Evolutionary conservation across 441 rosid species (phyloP), one percentile per base, ranked within the genome.

Genomic region (Erodium moschatum): DNA sequence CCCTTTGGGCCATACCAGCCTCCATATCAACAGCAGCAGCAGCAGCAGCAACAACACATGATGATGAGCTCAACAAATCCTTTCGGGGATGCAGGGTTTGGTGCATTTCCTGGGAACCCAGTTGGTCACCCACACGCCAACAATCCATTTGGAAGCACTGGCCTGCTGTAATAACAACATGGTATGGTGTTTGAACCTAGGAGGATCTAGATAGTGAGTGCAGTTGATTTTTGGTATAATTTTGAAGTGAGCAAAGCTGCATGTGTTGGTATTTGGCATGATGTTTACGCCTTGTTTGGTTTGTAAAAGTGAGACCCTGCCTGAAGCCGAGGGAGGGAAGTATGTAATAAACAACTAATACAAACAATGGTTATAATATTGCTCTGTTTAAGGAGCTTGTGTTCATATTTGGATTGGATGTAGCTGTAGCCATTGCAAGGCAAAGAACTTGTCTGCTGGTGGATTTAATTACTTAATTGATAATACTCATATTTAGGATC

Each of bases 91-190:
- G 72, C 74, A 3, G 91, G 85, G 16, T 87, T 87, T n/a, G 86
- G 86, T 31, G 6, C 38, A 33, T 33, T 33, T 33, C 38, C 38
- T 5, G 38, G 38, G 38, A 33, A 33, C 38, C 38, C 4, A 33
- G 74, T 64, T 6, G 21, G 40, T 33, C 80, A 84, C 69, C 86
- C 77, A 33, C 84, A 80, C 44, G 46, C 74, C 9, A 85, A 73
- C 70, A 93, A 93, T 77, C 97, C 98, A 42, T 93, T 93, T 35
- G 93, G 92, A 66, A 82, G 87, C 80, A 77, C 88, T 3, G 88
- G 95, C 19, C 85, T 93, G n/a, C 65, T 91, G 79, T 91, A 78
- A 82, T 72, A n/a, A 33, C 38, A 33, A 33, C 38, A 5, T 33
- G 38, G 5, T 5, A 33, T 33, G 4, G 38, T 33, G 38, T 33